Base-by-base conservation (phyloP, 2,329 filamentous ascomycete genomes). In the Aotearoamyces nothofagi region DNA sequence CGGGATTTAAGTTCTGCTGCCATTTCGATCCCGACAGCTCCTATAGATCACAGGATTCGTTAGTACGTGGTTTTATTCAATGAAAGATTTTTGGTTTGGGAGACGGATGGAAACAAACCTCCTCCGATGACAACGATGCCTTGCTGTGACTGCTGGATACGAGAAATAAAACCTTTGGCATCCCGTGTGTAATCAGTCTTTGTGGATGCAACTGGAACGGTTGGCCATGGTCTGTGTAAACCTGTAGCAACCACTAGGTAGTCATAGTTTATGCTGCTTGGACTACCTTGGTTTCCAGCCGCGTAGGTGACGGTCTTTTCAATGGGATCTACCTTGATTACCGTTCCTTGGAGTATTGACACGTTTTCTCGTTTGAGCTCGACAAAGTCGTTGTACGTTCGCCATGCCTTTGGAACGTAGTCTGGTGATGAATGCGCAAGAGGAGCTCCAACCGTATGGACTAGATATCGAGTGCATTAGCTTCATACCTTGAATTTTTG, bases 21-120 rank as follows among this genome's bases (percentile, higher is more conserved):
- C 62, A 86, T 82, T 49, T 86, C 79, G 31, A 84, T 73, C 8
- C 80, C 80, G 2, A 84, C 79, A 7, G 79, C 80, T 27, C 77
- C 63, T 66, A 32, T 27, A n/a, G 15, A 15, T 13, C n/a, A 14
- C 17, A 5, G 17, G 24, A 26, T 15, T 3, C n/a, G 24, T 14
- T 15, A n/a, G n/a, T 5, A 26, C 6, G 6, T 9, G 3, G 10
- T 3, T 15, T 15, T 13, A 15, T 15, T 13, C 5, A 5, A 11
- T 13, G 12, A n/a, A 23, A 27, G 7, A 39, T 42, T 42, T 29
- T n/a, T n/a, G n/a, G n/a, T n/a, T n/a, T n/a, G n/a, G n/a, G n/a
- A n/a, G n/a, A n/a, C n/a, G n/a, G n/a, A n/a, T n/a, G n/a, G n/a
- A n/a, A n/a, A n/a, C n/a, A n/a, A n/a, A 61, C 63, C 69, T 37